Percentiles rank a stretch among this genome's conserved stretches.
Conservation (phyloP, 1,284 basidiomycete genomes). For the Anthracocystis walkeri region DNA sequence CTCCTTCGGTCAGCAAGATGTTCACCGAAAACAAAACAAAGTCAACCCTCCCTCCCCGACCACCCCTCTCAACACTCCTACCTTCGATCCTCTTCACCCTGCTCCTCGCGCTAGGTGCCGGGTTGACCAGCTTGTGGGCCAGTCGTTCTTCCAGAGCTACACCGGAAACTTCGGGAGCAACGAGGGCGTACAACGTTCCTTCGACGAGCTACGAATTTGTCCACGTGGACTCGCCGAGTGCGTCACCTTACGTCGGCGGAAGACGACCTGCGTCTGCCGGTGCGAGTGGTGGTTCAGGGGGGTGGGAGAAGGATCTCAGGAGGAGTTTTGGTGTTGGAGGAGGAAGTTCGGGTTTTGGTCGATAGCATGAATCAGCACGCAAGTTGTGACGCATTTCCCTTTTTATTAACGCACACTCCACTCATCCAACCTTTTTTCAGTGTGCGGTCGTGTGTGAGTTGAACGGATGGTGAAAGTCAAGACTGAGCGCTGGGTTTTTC, state of each 20-base stretch:
- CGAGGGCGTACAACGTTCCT: slow-evolving; percentile 7
- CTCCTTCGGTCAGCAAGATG: slow-evolving; percentile 17
- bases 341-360: background rate
- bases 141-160: slow-evolving; percentile 28
- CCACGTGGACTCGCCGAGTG: background rate
- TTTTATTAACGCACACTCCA: too few species aligned
- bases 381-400: too few species aligned
- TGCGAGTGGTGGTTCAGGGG: background rate
- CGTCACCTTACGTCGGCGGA: background rate
- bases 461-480: too few species aligned
- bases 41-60: slow-evolving; percentile 53
- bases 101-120: slow-evolving; percentile 56
- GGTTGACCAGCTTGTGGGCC: slow-evolving; percentile 47
- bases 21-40: slow-evolving; percentile 4
- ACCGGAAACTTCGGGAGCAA: background rate
- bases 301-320: background rate
- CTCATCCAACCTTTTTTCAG: too few species aligned
- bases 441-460: too few species aligned
- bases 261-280: background rate
- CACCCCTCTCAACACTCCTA: slow-evolving; percentile 56
- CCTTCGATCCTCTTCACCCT: slow-evolving; percentile 61
- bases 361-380: too few species aligned
- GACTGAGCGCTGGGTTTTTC: too few species aligned
- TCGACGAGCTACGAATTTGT: background rate
- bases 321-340: background rate